Conservation (phyloP, 2,329 filamentous ascomycete species). For the Sporothrix curviconia region DNA sequence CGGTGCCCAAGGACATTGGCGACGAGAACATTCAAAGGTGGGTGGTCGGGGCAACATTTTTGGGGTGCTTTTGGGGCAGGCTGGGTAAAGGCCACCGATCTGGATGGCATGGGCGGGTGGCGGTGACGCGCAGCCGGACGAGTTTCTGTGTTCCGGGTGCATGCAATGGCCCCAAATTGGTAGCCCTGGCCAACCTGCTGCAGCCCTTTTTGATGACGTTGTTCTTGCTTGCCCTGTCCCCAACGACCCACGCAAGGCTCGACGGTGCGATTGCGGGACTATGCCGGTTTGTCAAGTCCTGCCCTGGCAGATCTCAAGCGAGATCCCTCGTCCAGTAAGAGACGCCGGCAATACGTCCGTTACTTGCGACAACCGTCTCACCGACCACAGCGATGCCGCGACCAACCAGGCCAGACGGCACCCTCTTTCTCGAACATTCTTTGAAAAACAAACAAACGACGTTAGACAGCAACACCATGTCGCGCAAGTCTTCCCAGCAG, state of each 20-base stretch:
- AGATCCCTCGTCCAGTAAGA: too few relatives aligned
- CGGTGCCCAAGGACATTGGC: conserved; percentile 33
- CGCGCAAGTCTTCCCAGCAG: too few relatives aligned
- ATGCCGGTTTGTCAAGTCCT: conserved; percentile 7
- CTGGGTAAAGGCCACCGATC: background rate
- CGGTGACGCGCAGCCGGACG: conserved; percentile 7
- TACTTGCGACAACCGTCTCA: background rate
- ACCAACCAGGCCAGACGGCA: too few relatives aligned
- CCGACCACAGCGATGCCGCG: too few relatives aligned
- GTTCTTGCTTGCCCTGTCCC: conserved; percentile 9
- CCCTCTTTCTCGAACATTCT: too few relatives aligned
- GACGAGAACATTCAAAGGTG: conserved; percentile 28
- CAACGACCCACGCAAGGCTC: conserved; percentile 2
- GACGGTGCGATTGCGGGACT: background rate
- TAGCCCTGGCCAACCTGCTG: conserved; percentile 18
- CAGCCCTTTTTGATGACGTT: conserved; percentile 19
- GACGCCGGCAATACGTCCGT: background rate
- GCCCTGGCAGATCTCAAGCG: background rate
- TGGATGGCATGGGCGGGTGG: background rate
- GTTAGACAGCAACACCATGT: too few relatives aligned
- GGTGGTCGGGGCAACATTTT: too few relatives aligned
- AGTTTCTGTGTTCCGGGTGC: conserved; percentile 20
- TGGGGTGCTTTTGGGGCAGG: too few relatives aligned
- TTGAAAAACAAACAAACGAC: too few relatives aligned
- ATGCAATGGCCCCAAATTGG: conserved; percentile 22